phyloP scores from a whole-genome alignment of 768 basidiomycete species.

The Podaxis rugospora region DNA sequence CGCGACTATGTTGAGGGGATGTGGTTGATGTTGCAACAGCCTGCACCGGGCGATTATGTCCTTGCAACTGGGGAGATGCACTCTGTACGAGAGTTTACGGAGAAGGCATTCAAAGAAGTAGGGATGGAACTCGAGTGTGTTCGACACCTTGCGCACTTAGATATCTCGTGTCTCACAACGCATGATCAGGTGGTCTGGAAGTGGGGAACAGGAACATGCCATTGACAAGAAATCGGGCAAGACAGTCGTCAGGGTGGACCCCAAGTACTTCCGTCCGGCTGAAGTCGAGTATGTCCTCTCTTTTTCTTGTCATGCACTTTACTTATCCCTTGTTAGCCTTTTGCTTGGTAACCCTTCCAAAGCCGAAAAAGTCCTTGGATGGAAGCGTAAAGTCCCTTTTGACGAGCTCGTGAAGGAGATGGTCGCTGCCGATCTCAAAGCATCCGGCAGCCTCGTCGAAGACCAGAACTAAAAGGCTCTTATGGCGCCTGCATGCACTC shows the following conservation, averaged over 20 bases:
- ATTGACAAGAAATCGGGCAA: conserved; percentile 64
- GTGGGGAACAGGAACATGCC: conserved; percentile 74
- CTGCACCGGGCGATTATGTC: conserved; percentile 81
- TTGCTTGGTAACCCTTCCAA: conserved; percentile 87
- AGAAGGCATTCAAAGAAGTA: conserved; percentile 74
- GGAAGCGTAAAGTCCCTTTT: conserved; percentile 86
- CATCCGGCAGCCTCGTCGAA: conserved; percentile 70
- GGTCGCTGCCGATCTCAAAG: conserved; percentile 79
- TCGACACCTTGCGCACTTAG: background rate
- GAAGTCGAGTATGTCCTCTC: conserved; percentile 79
- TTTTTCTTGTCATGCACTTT: background rate
- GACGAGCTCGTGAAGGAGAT: conserved; percentile 87
- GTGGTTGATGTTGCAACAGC: conserved; percentile 96
- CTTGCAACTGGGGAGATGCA: conserved; percentile 97
- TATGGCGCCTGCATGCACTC: background rate
- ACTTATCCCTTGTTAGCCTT: conserved; percentile 26
- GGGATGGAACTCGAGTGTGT: conserved; percentile 63
- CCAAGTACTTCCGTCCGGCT: conserved; percentile 89
- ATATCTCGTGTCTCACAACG: conserved; percentile 4
- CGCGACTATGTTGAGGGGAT: conserved; percentile 95
- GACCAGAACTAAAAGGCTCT: conserved; percentile 63
- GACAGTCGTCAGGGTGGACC: conserved; percentile 79
- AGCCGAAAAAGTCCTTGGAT: conserved; percentile 83
- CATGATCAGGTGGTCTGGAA: conserved; percentile 65
- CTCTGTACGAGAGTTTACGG: conserved; percentile 88